Conservation (phyloP, 1,284 basidiomycete genomes). For the Macrocystidia cucumis region DNA sequence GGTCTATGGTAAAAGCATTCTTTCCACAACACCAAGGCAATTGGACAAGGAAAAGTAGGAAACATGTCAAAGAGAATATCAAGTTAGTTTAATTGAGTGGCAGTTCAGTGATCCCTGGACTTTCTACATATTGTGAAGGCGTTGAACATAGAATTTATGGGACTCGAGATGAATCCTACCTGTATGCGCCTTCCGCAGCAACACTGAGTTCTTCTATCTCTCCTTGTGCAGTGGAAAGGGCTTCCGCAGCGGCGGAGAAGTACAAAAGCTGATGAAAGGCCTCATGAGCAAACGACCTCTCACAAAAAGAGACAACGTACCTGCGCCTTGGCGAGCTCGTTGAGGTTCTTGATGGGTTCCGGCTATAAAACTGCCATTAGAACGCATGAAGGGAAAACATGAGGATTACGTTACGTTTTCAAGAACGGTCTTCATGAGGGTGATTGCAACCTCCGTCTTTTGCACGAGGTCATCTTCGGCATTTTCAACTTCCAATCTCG, state of each 20-base stretch:
- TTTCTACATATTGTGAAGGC: constrained; percentile 39
- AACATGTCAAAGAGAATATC: constrained; percentile 1
- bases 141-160: neutral
- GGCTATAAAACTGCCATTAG: constrained; percentile 44
- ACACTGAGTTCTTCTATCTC: constrained; percentile 88
- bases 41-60: constrained; percentile 2
- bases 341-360: constrained; percentile 91
- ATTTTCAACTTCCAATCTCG: constrained; percentile 85
- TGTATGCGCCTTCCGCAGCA: constrained; percentile 88
- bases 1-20: too few relatives aligned
- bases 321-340: constrained; percentile 87
- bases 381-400: constrained; percentile 1
- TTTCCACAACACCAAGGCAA: too few relatives aligned
- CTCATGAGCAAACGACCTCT: neutral
- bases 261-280: constrained; percentile 57
- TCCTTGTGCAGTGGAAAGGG: constrained; percentile 74
- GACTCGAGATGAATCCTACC: constrained; percentile 42
- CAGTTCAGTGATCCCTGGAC: constrained; percentile 73
- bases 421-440: constrained; percentile 95
- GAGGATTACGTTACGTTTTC: constrained; percentile 70
- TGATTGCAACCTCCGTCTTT: constrained; percentile 97
- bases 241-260: constrained; percentile 81
- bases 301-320: constrained; percentile 18
- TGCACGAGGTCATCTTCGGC: constrained; percentile 95
- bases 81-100: constrained; percentile 18